Evolutionary conservation across 202 grass and related monocot genomes (phyloP), one percentile per base, ranked within the genome.

Genomic region (Hordeum pubiflorum): DNA sequence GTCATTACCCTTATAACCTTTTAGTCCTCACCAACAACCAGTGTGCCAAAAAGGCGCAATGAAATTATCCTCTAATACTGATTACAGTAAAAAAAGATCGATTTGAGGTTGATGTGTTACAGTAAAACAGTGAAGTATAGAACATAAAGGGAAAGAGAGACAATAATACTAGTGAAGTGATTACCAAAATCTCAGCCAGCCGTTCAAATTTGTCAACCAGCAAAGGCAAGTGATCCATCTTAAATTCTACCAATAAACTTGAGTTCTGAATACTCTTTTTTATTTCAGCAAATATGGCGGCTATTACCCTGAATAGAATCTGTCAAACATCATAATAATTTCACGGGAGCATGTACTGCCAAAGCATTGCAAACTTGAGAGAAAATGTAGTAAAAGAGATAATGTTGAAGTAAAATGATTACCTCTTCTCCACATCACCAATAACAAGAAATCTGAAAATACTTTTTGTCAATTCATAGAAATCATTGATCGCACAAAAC

Each of bases 401-500:
- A 40, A 76, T 26, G 15, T 59, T 76, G 72, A 69, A 36, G 74
- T 57, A 83, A 81, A 77, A 27, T 77, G 58, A 41, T 84, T 89
- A 97, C 94, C 89, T 86, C 83, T 77, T 89, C 63, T 97, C 94
- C 69, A 87, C 67, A 56, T 94, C 88, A 56, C 89, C 91, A 74
- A 84, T 72, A 82, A 97, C 43, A 27, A 97, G 89, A 94, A 77
- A 82, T 72, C 56, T 75, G 22, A 91, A 84, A 50, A 97, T 89
- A 89, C 50, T 80, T 79, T 84, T 92, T 77, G 93, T 81, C 44
- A 89, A 86, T 48, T 92, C 61, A 20, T 87, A 97, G 84, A 80
- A 97, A 79, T 97, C 91, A 13, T 87, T 87, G 76, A 94, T 84
- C 26, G 94, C 88, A 61, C 75, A 92, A 81, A 83, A 87, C 94